Conservation (phyloP, 106 monocot species). For the Acanthochlamys bracteata region DNA sequence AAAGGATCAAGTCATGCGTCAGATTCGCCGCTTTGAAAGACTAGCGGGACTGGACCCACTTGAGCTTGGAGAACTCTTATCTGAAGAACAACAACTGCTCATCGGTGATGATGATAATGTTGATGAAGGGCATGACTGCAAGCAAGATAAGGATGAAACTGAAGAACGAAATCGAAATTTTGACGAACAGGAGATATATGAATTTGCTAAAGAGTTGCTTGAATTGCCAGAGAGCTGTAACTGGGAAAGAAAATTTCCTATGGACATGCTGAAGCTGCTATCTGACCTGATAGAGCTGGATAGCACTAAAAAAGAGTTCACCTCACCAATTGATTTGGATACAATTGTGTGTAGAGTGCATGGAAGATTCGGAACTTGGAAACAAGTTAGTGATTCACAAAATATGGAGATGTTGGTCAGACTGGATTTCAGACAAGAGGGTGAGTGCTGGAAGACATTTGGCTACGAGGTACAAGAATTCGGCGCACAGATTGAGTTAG, state of each 20-base stretch:
- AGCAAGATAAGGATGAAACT: not conserved
- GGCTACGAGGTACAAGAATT: not conserved
- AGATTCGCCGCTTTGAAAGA: slow-evolving; percentile 19
- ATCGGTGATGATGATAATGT: not conserved
- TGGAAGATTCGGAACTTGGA: slow-evolving; percentile 20
- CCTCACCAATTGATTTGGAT: not conserved
- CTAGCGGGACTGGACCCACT: slow-evolving; percentile 20
- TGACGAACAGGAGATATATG: not conserved
- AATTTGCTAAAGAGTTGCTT: not conserved
- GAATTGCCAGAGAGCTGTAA: not conserved
- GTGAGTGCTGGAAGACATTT: slow-evolving; percentile 11
- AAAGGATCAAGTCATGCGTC: slow-evolving; percentile 15
- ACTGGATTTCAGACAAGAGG: slow-evolving; percentile 13
- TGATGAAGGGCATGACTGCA: not conserved
- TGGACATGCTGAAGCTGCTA: not conserved
- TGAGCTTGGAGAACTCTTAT: slow-evolving; percentile 12
- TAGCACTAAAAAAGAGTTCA: not conserved
- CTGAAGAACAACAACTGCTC: not conserved
- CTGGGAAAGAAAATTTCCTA: not conserved
- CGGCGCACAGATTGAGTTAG: slow-evolving; percentile 6
- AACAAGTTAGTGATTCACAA: slow-evolving; percentile 6
- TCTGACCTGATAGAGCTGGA: not conserved
- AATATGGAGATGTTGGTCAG: slow-evolving; percentile 25
- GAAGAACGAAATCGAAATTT: not conserved
- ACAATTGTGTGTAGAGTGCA: not conserved